Percentiles rank a stretch among this genome's conserved stretches.
These are phyloP conservation scores for Periconia macrospinosa DNA, from an alignment of 2,329 filamentous ascomycete species.

Conservation along the genomic window DNA sequence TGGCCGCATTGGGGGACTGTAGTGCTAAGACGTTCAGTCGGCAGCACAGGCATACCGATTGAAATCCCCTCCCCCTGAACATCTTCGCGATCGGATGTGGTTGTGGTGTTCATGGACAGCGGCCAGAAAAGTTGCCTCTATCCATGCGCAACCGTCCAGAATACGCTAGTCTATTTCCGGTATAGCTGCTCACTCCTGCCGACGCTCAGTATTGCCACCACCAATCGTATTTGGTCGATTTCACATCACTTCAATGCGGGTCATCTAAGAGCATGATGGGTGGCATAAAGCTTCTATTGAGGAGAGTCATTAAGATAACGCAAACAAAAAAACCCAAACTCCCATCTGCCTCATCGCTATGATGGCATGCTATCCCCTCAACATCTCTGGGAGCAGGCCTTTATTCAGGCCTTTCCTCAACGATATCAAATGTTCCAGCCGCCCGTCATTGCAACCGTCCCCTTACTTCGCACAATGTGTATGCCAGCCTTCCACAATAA, in stretches of 20 bases:
- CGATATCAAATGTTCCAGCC: slow-evolving; percentile 20
- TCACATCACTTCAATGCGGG: not conserved
- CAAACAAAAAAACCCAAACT: slow-evolving; percentile 5
- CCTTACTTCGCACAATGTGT: slow-evolving; percentile 6
- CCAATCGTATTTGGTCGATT: not conserved
- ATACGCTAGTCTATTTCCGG: slow-evolving; percentile 20
- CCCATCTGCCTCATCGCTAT: slow-evolving; percentile 11
- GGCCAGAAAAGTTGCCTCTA: slow-evolving; percentile 33
- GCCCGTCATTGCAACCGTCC: slow-evolving; percentile 17
- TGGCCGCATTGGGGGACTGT: slow-evolving; percentile 26
- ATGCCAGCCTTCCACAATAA: slow-evolving; percentile 25
- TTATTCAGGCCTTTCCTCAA: slow-evolving; percentile 7
- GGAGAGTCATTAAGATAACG: slow-evolving; percentile 16
- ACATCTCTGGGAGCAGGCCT: not conserved
- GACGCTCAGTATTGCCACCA: not conserved
- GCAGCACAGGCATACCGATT: slow-evolving; percentile 37
- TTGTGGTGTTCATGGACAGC: slow-evolving; percentile 1
- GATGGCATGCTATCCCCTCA: slow-evolving; percentile 25
- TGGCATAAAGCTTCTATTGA: slow-evolving; percentile 9
- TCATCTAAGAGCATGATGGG: not conserved
- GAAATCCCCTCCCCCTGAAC: slow-evolving; percentile 32
- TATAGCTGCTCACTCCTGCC: not conserved
- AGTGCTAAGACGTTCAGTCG: slow-evolving; percentile 31
- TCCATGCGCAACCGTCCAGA: slow-evolving; percentile 8
- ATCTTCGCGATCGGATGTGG: slow-evolving; percentile 21